Base-by-base conservation (phyloP, 257 asterid genomes). In the Solanum dulcamara region DNA sequence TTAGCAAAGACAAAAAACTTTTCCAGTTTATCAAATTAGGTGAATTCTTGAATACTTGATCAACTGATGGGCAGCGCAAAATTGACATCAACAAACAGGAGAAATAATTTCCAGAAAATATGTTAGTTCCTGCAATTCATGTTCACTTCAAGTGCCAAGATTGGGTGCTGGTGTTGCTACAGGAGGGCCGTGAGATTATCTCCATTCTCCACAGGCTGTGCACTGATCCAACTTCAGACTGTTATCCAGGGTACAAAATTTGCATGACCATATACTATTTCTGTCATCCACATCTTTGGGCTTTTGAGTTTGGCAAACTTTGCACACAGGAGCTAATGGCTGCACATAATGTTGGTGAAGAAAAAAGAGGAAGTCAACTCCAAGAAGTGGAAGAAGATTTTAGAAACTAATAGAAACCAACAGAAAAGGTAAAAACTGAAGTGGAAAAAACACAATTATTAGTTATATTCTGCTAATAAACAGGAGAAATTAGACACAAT, bases 301-400 rank as follows among this genome's bases (percentile, higher is more conserved):
- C 85, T 89, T 94, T 80, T 81, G 90, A 67, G 94, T 60, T 74
- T 88, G 85, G 89, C 99, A 94, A 22, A 94, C 88, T 90, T 93
- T 93, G 50, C 99, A 96, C 74, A 93, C 72, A 83, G 97, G 97
- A 86, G 98, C 97, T 83, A 91, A 88, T 28, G 90, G 88, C 98
- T 96, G 93, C 93, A 55, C 44, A 83, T 8, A 57, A 75, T 44
- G 87, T 77, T 46, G 40, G 62, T 77, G 28, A 40, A 15, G 40
- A 22, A 28, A 40, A 22, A 33, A 37, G 9, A 37, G 71, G 42
- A 66, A 4, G 44, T 85, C 59, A 81, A 24, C 35, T 15, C 38
- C 59, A 28, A 17, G 72, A 46, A 28, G 11, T 14, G n/a, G 57
- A 9, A 28, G 66, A 10, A 64, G 13, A 85, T 68, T 70, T 24